Evolutionary conservation across 73 alveolate genomes (phyloP).

Genomic region (Stentor roeselii): DNA sequence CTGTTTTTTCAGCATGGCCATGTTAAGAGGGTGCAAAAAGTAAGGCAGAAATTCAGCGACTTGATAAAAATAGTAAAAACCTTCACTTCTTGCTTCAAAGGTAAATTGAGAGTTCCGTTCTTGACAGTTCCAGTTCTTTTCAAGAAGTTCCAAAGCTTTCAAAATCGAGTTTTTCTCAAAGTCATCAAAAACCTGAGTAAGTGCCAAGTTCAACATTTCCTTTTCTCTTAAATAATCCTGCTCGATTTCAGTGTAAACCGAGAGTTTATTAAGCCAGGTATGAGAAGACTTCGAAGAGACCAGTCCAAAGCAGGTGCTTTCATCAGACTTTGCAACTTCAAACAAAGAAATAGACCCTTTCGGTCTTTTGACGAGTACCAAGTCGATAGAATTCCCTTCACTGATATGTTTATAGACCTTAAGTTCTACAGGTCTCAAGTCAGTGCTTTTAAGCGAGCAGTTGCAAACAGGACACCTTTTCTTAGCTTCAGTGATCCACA

Average conservation of each 20-base stretch:
- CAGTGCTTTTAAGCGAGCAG: background rate
- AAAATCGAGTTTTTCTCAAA: background rate
- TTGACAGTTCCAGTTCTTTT: background rate
- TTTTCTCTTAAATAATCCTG: background rate
- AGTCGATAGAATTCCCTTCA: background rate
- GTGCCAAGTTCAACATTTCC: background rate
- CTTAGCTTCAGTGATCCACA: background rate
- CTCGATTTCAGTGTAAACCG: background rate
- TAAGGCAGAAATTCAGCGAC: conserved; percentile 10
- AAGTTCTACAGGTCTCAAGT: conserved; percentile 23
- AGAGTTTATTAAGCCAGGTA: background rate
- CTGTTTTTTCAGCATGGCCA: background rate
- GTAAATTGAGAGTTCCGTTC: background rate
- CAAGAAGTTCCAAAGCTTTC: background rate
- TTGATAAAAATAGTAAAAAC: conserved; percentile 17
- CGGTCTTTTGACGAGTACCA: background rate
- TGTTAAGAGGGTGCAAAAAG: conserved; percentile 19
- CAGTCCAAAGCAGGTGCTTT: background rate
- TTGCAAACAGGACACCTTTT: conserved; percentile 14
- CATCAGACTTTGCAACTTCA: background rate
- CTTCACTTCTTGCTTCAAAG: background rate
- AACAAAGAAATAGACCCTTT: conserved; percentile 1
- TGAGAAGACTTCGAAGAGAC: background rate
- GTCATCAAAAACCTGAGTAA: background rate
- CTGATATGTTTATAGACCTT: background rate